Percentiles rank a stretch among this genome's conserved stretches.
phyloP scores from a whole-genome alignment of 768 basidiomycete species.

The Hirschioporus abietinus region DNA sequence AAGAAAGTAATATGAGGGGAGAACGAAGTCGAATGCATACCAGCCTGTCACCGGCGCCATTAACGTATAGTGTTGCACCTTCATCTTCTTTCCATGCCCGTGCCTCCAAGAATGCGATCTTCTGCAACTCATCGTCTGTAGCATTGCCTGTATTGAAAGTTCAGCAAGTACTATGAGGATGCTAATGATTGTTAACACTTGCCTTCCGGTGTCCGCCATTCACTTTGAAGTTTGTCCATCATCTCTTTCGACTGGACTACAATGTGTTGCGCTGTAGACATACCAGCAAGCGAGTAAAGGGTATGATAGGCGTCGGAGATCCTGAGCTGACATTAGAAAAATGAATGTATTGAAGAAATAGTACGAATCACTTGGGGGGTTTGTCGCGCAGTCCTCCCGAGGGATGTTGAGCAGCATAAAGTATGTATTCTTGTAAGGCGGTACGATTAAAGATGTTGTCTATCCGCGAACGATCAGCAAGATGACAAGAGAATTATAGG shows the following conservation, averaged over 20 bases:
- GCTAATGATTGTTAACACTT: conserved; percentile 9
- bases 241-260: conserved; percentile 44
- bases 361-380: conserved; percentile 72
- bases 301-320: conserved; percentile 95
- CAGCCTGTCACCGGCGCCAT: conserved; percentile 57
- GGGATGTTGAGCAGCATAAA: conserved; percentile 80
- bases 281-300: conserved; percentile 84
- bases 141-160: conserved; percentile 16
- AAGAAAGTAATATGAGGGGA: neutral
- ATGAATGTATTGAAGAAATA: neutral
- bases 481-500: neutral
- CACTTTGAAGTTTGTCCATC: conserved; percentile 26
- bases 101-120: conserved; percentile 45
- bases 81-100: conserved; percentile 68
- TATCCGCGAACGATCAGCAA: conserved; percentile 13
- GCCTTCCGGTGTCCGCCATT: conserved; percentile 33
- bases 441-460: conserved; percentile 51
- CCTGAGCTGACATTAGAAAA: conserved; percentile 32
- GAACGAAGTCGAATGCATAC: conserved; percentile 33
- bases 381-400: conserved; percentile 91
- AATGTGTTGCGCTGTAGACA: conserved; percentile 84
- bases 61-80: conserved; percentile 48
- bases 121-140: conserved; percentile 30
- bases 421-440: conserved; percentile 83
- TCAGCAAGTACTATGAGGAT: neutral